phyloP scores from a whole-genome alignment of 2,329 filamentous ascomycete genomes.

The Fusarium papillatum region DNA sequence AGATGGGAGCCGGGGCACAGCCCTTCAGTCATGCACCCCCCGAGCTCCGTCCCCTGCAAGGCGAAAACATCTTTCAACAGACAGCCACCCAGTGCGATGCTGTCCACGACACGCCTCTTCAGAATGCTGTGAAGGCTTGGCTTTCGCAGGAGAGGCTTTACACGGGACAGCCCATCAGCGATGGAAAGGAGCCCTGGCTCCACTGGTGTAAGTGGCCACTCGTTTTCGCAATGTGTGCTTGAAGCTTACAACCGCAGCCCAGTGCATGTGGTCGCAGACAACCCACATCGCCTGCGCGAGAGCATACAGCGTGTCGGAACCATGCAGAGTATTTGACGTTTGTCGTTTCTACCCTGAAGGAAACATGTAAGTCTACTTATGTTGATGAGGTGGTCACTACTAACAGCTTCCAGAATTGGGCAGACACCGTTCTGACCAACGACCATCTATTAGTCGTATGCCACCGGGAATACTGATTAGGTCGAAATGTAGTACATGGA shows the following conservation, averaged over 20 bases:
- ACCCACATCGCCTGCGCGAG: constrained; percentile 51
- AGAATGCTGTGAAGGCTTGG: constrained; percentile 48
- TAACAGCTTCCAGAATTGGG: constrained; percentile 40
- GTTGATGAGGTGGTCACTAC: neutral
- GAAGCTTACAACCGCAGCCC: constrained; percentile 44
- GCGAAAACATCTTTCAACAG: constrained; percentile 51
- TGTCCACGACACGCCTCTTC: constrained; percentile 46
- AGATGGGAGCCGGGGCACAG: constrained; percentile 47
- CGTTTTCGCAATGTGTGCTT: neutral
- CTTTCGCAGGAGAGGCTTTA: constrained; percentile 48
- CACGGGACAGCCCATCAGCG: constrained; percentile 46
- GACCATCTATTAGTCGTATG: neutral
- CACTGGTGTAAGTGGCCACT: constrained; percentile 50
- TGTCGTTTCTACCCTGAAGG: constrained; percentile 52
- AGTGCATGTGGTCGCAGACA: constrained; percentile 52
- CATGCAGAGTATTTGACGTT: constrained; percentile 50
- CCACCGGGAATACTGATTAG: neutral
- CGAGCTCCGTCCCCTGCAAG: constrained; percentile 48
- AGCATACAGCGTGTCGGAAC: constrained; percentile 47
- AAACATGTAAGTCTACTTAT: constrained; percentile 48
- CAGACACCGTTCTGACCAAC: constrained; percentile 44
- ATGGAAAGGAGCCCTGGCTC: constrained; percentile 51
- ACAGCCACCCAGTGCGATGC: constrained; percentile 46
- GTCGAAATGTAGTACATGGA: neutral
- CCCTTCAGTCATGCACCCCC: constrained; percentile 49